phyloP scores from a whole-genome alignment of 1,284 basidiomycete species.

The Inonotus hispidus region DNA sequence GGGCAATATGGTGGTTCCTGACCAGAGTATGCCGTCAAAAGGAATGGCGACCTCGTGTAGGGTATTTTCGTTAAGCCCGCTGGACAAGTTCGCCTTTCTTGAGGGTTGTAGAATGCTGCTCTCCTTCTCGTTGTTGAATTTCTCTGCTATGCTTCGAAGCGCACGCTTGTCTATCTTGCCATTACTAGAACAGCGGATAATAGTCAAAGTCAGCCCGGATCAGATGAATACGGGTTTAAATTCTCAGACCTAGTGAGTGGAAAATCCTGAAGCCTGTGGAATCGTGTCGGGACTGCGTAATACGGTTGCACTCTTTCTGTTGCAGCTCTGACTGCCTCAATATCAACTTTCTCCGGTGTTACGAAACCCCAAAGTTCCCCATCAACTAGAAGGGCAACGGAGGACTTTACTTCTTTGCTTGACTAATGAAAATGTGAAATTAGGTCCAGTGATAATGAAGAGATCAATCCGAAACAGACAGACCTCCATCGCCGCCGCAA shows the following conservation, averaged over 20 bases:
- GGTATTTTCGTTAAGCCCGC: not conserved
- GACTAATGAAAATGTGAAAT: slow-evolving; percentile 29
- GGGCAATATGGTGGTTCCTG: slow-evolving; percentile 2
- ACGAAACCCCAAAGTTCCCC: slow-evolving; percentile 51
- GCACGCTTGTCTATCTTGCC: slow-evolving; percentile 50
- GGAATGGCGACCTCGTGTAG: not conserved
- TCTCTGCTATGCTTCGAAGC: slow-evolving; percentile 39
- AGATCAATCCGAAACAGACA: slow-evolving; percentile 12
- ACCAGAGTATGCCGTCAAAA: slow-evolving; percentile 8
- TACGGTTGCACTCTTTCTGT: slow-evolving; percentile 49
- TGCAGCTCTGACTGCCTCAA: slow-evolving; percentile 38
- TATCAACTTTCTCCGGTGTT: slow-evolving; percentile 37
- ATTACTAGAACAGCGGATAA: slow-evolving; percentile 29
- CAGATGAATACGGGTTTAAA: slow-evolving; percentile 1
- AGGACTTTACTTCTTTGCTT: slow-evolving; percentile 39
- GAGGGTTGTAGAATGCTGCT: slow-evolving; percentile 10
- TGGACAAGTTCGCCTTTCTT: slow-evolving; percentile 9
- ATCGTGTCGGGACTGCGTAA: slow-evolving; percentile 50
- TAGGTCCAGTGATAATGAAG: slow-evolving; percentile 6
- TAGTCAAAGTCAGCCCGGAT: not conserved
- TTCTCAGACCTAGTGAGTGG: slow-evolving; percentile 44
- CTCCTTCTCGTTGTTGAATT: slow-evolving; percentile 21
- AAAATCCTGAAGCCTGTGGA: slow-evolving; percentile 38
- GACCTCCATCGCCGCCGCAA: slow-evolving; percentile 54
- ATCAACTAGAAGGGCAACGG: slow-evolving; percentile 46